Evolutionary conservation across 2,329 filamentous ascomycete species (phyloP).

Genomic region (Cytospora piceicola): DNA sequence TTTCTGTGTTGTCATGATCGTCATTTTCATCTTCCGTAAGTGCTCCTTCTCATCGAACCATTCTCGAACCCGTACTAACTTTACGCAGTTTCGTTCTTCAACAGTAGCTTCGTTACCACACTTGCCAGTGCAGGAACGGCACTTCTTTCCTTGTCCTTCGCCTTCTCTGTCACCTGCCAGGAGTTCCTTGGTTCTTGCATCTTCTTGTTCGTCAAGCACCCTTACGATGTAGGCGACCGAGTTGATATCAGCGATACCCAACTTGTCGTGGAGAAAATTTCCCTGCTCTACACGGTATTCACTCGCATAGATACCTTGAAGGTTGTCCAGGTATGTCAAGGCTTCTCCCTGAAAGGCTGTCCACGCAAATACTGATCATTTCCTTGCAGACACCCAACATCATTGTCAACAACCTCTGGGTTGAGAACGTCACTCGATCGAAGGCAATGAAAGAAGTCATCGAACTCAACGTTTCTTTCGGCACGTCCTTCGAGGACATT

Average conservation of each 20-base stretch:
- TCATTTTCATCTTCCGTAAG: slow-evolving; percentile 80
- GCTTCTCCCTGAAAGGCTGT: not conserved
- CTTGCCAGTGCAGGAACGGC: slow-evolving; percentile 90
- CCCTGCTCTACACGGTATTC: slow-evolving; percentile 90
- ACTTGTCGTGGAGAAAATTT: slow-evolving; percentile 90
- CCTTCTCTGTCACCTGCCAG: slow-evolving; percentile 89
- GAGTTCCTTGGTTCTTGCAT: slow-evolving; percentile 98
- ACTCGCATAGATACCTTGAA: slow-evolving; percentile 82
- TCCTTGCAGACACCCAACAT: slow-evolving; percentile 79
- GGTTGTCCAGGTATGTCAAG: slow-evolving; percentile 57
- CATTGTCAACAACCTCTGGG: slow-evolving; percentile 86
- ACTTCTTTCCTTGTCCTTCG: slow-evolving; percentile 92
- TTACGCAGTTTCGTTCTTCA: slow-evolving; percentile 76
- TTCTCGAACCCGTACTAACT: slow-evolving; percentile 25
- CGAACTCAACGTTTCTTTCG: slow-evolving; percentile 79
- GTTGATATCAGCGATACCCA: slow-evolving; percentile 75
- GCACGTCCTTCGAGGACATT: slow-evolving; percentile 87
- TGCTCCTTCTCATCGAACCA: slow-evolving; percentile 28
- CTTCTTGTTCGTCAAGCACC: slow-evolving; percentile 98
- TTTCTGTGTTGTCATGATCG: slow-evolving; percentile 77
- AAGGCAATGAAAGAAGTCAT: slow-evolving; percentile 90
- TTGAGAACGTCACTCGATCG: slow-evolving; percentile 90
- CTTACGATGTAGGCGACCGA: slow-evolving; percentile 93
- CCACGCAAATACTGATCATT: slow-evolving; percentile 40
- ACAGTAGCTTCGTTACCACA: slow-evolving; percentile 81